Percentiles rank a stretch among this genome's conserved stretches.
Conservation (phyloP, 768 basidiomycete species). For the Calocybe cyanea region DNA sequence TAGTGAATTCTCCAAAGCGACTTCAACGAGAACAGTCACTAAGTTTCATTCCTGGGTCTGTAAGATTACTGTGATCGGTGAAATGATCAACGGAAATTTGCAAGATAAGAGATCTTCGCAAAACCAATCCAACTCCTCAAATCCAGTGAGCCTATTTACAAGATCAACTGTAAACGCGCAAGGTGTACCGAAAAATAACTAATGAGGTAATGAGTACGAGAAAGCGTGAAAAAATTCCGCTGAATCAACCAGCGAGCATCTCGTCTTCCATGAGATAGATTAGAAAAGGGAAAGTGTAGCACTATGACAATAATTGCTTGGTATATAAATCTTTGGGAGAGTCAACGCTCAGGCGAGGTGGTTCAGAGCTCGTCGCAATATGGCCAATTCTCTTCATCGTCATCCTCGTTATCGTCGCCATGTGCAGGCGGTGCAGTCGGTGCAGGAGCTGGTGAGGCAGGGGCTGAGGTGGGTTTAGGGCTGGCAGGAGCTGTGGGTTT, state of each 20-base stretch:
- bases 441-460: not conserved
- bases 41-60: too few relatives aligned
- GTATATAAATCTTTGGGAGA: slow-evolving; percentile 7
- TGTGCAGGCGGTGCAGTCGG: slow-evolving; percentile 20
- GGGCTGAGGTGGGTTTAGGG: too few relatives aligned
- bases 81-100: too few relatives aligned
- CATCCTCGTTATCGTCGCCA: slow-evolving; percentile 7
- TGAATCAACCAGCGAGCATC: slow-evolving; percentile 20
- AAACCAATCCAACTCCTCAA: slow-evolving; percentile 1
- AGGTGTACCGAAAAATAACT: not conserved
- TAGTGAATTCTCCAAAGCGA: too few relatives aligned
- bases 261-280: slow-evolving; percentile 1
- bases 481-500: not conserved
- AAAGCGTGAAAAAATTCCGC: slow-evolving; percentile 1
- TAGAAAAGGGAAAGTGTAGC: not conserved
- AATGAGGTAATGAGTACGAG: not conserved
- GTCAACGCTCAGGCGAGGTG: not conserved
- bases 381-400: slow-evolving; percentile 41
- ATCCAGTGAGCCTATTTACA: slow-evolving; percentile 12
- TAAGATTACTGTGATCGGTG: too few relatives aligned
- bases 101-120: too few relatives aligned
- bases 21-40: too few relatives aligned
- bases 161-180: not conserved
- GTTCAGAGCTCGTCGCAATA: slow-evolving; percentile 50
- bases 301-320: slow-evolving; percentile 3